A percentile compares a stretch with the other conserved stretches of the same genome.
Evolutionary conservation across 805 yeast species (phyloP).

Genomic region (Yarrowia sp.): DNA sequence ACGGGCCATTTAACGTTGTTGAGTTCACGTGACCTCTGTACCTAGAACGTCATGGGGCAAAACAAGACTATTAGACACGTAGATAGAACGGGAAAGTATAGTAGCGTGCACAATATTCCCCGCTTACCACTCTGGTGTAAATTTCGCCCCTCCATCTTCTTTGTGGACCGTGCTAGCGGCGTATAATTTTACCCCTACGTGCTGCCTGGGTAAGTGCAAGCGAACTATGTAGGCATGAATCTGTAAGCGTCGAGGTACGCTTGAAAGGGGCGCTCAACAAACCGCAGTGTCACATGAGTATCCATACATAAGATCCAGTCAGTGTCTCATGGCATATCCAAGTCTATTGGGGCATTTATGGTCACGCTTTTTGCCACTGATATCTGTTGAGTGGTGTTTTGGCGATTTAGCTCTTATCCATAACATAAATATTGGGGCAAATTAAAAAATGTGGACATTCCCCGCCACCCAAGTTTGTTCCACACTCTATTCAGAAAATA

Average conservation of each 20-base stretch:
- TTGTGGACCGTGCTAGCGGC: background rate
- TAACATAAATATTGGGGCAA: background rate
- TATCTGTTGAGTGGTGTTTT: constrained; percentile 1
- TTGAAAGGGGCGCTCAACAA: background rate
- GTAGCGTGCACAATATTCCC: background rate
- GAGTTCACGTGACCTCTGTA: constrained; percentile 12
- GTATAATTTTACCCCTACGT: background rate
- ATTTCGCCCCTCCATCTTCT: background rate
- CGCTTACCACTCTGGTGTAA: background rate
- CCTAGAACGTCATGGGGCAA: constrained; percentile 14
- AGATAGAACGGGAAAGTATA: background rate
- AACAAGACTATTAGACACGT: background rate
- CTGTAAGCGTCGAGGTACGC: background rate
- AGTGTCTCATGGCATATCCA: background rate
- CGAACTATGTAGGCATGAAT: background rate
- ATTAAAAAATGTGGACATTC: background rate
- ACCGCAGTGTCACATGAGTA: background rate
- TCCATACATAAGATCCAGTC: background rate
- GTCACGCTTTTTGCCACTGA: background rate
- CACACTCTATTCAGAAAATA: background rate
- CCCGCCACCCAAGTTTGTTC: background rate
- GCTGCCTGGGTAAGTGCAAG: background rate
- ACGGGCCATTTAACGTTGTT: background rate
- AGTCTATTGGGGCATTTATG: background rate
- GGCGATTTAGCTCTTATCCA: constrained; percentile 5